Evolutionary conservation across 1,284 basidiomycete species (phyloP).

Genomic region (Schizopora paradoxa): DNA sequence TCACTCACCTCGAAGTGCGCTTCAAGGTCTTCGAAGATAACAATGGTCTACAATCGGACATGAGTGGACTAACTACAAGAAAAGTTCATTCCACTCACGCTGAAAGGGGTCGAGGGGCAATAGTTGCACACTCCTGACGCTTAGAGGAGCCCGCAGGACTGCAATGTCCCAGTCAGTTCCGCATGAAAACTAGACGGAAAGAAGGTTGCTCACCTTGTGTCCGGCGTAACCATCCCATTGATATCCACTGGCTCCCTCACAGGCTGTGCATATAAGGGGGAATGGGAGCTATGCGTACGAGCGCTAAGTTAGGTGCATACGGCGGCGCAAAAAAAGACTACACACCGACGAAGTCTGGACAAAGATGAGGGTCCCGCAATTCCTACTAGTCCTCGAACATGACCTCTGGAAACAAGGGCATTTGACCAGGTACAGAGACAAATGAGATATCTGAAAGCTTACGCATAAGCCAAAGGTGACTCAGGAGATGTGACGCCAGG

Average conservation of each 20-base stretch:
- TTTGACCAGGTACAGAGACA: background rate
- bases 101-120: slow-evolving; percentile 1
- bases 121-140: background rate
- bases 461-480: slow-evolving; percentile 41
- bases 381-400: slow-evolving; percentile 7
- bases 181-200: background rate
- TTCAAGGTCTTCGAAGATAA: slow-evolving; percentile 3
- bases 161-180: slow-evolving; percentile 12
- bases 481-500: slow-evolving; percentile 34
- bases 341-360: slow-evolving; percentile 19
- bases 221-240: slow-evolving; percentile 53
- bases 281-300: background rate
- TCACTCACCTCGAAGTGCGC: no score
- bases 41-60: slow-evolving; percentile 6
- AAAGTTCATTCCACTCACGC: slow-evolving; percentile 1
- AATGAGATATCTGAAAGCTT: slow-evolving; percentile 17
- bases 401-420: background rate
- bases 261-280: slow-evolving; percentile 20
- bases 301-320: slow-evolving; percentile 17
- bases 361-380: background rate
- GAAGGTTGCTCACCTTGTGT: slow-evolving; percentile 34
- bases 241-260: no score
- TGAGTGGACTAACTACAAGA: background rate
- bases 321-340: slow-evolving; percentile 19
- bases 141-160: slow-evolving; percentile 11